These are phyloP conservation scores for Fraxinus xanthoxyloides DNA, from an alignment of 305 asterid species.

Conservation along the genomic window DNA sequence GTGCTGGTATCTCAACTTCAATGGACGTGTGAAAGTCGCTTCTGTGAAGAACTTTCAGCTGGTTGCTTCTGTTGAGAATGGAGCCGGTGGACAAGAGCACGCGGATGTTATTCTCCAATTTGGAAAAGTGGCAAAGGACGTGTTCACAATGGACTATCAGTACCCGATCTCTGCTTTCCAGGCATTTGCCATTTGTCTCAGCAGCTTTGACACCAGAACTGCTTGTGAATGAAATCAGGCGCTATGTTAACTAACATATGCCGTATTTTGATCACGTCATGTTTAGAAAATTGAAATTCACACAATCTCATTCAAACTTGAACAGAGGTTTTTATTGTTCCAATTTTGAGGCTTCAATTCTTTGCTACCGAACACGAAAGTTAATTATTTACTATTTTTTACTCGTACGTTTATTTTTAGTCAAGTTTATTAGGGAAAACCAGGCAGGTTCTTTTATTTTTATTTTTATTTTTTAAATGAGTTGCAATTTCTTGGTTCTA, in stretches of 20 bases:
- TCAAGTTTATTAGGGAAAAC: neutral
- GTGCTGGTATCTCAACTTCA: conserved; percentile 95
- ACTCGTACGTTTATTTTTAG: neutral
- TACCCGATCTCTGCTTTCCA: conserved; percentile 93
- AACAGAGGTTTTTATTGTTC: neutral
- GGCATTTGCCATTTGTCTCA: conserved; percentile 82
- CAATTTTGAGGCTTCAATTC: neutral
- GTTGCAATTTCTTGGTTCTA: neutral
- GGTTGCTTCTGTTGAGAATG: conserved; percentile 55
- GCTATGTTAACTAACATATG: conserved; percentile 13
- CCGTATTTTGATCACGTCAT: neutral
- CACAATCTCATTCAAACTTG: neutral
- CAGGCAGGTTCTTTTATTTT: neutral
- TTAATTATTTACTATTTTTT: neutral
- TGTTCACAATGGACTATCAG: conserved; percentile 87
- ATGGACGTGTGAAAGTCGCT: conserved; percentile 90
- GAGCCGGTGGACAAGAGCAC: conserved; percentile 35
- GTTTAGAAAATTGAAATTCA: neutral
- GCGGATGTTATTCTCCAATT: conserved; percentile 78
- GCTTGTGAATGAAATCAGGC: conserved; percentile 71
- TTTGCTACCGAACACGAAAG: neutral
- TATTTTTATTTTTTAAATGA: no score
- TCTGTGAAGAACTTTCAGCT: conserved; percentile 92
- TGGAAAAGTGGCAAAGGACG: conserved; percentile 84
- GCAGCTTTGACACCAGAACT: conserved; percentile 82